These are phyloP conservation scores for Claviceps paspali DNA, from an alignment of 2,329 filamentous ascomycete genomes.

Conservation along the genomic window DNA sequence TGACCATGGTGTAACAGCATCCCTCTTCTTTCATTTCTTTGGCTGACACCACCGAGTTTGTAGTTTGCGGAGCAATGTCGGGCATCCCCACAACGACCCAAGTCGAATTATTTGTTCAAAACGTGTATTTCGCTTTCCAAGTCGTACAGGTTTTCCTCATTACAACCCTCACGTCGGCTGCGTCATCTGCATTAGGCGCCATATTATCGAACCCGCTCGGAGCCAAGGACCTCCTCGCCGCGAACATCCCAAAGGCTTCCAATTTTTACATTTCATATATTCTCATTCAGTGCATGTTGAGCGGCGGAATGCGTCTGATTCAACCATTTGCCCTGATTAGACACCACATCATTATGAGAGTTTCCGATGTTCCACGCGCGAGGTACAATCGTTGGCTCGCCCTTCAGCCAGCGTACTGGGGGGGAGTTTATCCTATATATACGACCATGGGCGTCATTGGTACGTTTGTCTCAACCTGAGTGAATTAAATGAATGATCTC, in stretches of 20 bases:
- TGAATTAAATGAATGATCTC: background rate
- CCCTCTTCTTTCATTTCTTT: background rate
- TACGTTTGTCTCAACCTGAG: constrained; percentile 26
- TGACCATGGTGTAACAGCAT: background rate
- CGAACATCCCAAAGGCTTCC: constrained; percentile 64
- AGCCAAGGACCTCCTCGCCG: constrained; percentile 50
- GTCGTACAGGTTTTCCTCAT: constrained; percentile 87
- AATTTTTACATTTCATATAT: constrained; percentile 96
- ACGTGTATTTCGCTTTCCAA: constrained; percentile 82
- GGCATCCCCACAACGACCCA: constrained; percentile 68
- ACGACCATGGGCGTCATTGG: constrained; percentile 69
- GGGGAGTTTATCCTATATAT: constrained; percentile 66
- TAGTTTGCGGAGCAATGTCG: constrained; percentile 59
- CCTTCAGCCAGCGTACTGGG: constrained; percentile 65
- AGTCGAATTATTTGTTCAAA: constrained; percentile 80
- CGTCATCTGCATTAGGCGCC: constrained; percentile 49
- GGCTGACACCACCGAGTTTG: constrained; percentile 5
- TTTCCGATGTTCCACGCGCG: constrained; percentile 66
- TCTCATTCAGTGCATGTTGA: constrained; percentile 73
- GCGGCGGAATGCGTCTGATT: constrained; percentile 59
- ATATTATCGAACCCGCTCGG: constrained; percentile 48
- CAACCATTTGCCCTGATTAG: constrained; percentile 50
- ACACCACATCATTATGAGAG: constrained; percentile 45
- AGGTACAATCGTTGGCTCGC: constrained; percentile 66
- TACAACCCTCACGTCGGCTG: constrained; percentile 67